phyloP scores from a whole-genome alignment of 441 rosid species.

The Corymbia calophylla region DNA sequence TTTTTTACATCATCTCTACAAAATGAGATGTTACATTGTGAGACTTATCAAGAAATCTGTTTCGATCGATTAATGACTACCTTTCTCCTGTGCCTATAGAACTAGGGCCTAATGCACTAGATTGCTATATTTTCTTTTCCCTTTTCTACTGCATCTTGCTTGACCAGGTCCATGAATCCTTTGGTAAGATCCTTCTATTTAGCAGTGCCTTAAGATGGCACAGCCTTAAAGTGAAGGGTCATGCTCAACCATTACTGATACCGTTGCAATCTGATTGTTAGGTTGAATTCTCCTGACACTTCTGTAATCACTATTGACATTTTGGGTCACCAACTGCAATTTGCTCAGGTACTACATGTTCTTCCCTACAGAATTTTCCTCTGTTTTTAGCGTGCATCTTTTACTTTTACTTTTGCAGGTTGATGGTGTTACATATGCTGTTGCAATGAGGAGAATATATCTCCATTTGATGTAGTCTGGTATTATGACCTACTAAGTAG shows the following conservation, averaged over 20 bases:
- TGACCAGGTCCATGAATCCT: background rate
- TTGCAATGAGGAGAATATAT: background rate
- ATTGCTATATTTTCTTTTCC: background rate
- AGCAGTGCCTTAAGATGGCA: background rate
- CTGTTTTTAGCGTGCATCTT: background rate
- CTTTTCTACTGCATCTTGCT: background rate
- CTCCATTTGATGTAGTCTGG: background rate
- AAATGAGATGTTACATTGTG: background rate
- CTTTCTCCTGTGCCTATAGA: background rate
- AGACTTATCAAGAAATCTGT: background rate
- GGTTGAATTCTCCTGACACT: slow-evolving; percentile 89
- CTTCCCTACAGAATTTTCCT: background rate
- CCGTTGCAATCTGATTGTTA: slow-evolving; percentile 9
- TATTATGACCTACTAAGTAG: background rate
- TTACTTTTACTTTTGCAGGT: background rate
- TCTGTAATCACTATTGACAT: slow-evolving; percentile 60
- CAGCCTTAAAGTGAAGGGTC: background rate
- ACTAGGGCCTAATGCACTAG: background rate
- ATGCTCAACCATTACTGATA: background rate
- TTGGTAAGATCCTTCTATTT: background rate
- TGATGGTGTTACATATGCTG: background rate
- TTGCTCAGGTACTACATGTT: slow-evolving; percentile 53
- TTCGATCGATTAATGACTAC: background rate
- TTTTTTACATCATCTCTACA: background rate
- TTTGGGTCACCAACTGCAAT: slow-evolving; percentile 69